A percentile compares a stretch with the other conserved stretches of the same genome.
phyloP scores from a whole-genome alignment of 163 green algal species.

The Coccomyxa subellipsoidea region DNA sequence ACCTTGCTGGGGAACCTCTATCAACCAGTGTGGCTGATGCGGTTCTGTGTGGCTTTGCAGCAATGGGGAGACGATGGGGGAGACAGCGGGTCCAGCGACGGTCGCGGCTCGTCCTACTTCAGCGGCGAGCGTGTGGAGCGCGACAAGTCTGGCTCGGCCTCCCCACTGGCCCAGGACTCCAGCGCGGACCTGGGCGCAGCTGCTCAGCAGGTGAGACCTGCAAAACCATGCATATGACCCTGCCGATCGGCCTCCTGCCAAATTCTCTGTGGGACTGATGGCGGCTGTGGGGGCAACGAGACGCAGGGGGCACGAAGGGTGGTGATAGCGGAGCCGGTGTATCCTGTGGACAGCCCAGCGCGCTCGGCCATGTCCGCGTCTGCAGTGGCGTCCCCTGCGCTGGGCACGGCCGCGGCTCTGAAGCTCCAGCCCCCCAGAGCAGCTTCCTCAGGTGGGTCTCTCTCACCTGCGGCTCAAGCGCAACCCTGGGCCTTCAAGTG shows the following conservation, averaged over 20 bases:
- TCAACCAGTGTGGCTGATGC: too few relatives aligned
- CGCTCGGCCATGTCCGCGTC: not conserved
- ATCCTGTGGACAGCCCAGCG: conserved; percentile 2
- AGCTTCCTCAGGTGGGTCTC: not conserved
- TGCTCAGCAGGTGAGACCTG: too few relatives aligned
- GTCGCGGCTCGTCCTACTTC: conserved; percentile 23
- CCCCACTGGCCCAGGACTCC: not conserved
- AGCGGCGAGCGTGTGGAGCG: conserved; percentile 9
- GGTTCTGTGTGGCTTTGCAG: not conserved
- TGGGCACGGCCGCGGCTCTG: not conserved
- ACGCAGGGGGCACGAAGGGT: not conserved
- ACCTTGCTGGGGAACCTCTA: too few relatives aligned
- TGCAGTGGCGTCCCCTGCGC: not conserved
- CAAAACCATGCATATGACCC: too few relatives aligned
- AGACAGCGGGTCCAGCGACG: conserved; percentile 11
- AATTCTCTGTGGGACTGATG: too few relatives aligned
- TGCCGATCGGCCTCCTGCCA: too few relatives aligned
- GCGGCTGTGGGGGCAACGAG: too few relatives aligned
- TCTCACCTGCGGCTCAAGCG: too few relatives aligned
- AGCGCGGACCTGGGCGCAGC: too few relatives aligned
- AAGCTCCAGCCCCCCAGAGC: not conserved
- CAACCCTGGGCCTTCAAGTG: too few relatives aligned
- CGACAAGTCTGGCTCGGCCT: not conserved
- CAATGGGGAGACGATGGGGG: conserved; percentile 3
- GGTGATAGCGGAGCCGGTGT: not conserved